Conservation (phyloP, 2,329 filamentous ascomycete genomes). For the Diaporthe longicolla region DNA sequence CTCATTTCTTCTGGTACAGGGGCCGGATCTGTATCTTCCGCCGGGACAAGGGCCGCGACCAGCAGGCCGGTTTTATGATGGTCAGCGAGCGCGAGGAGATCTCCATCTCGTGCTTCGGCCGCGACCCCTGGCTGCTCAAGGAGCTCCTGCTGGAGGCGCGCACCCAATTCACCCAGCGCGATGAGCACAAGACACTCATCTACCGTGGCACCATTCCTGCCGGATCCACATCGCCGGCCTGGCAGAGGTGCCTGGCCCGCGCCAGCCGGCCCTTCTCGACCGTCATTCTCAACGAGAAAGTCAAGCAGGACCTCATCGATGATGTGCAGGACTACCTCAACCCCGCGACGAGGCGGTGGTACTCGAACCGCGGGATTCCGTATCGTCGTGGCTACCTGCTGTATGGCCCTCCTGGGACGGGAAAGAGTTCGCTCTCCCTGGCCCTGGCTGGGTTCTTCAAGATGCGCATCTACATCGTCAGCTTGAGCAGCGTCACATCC, state of each 20-base stretch:
- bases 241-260: slow-evolving; percentile 75
- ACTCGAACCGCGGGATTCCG: slow-evolving; percentile 85
- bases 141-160: slow-evolving; percentile 73
- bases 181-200: slow-evolving; percentile 75
- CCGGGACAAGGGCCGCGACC: slow-evolving; percentile 63
- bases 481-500: slow-evolving; percentile 72
- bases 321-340: slow-evolving; percentile 76
- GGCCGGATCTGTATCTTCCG: slow-evolving; percentile 70
- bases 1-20: slow-evolving; percentile 78
- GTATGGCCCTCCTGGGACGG: slow-evolving; percentile 84
- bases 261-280: slow-evolving; percentile 74
- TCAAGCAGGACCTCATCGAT: slow-evolving; percentile 71
- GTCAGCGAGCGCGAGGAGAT: slow-evolving; percentile 71
- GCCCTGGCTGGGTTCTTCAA: slow-evolving; percentile 79
- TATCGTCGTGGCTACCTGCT: slow-evolving; percentile 89
- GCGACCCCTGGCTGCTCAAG: slow-evolving; percentile 72
- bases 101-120: slow-evolving; percentile 72
- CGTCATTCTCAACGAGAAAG: slow-evolving; percentile 73
- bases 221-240: slow-evolving; percentile 61
- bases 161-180: slow-evolving; percentile 67
- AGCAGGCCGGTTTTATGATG: slow-evolving; percentile 53
- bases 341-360: slow-evolving; percentile 79
- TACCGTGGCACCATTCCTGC: slow-evolving; percentile 68
- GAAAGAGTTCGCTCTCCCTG: slow-evolving; percentile 81
- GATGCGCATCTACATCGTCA: slow-evolving; percentile 80